Conservation (phyloP, 176 grass and related monocot genomes). For the Carex parvula region DNA sequence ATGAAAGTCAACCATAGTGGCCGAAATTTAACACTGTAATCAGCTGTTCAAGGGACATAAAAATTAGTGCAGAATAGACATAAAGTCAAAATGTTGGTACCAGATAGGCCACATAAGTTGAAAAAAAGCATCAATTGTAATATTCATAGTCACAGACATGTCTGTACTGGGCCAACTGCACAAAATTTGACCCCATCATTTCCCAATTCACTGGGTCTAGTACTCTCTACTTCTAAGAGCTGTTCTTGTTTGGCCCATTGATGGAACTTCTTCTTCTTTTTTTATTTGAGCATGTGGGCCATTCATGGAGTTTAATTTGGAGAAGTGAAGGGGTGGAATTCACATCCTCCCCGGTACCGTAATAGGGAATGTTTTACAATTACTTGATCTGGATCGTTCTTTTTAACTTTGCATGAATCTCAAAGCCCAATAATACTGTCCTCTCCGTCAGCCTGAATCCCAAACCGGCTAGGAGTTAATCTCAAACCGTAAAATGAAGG, state of each 20-base stretch:
- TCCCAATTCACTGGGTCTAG: background rate
- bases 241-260: background rate
- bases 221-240: background rate
- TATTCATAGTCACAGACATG: background rate
- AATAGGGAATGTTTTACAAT: no score
- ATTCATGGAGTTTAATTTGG: background rate
- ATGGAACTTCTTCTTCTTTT: background rate
- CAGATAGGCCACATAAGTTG: background rate
- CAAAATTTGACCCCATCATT: background rate
- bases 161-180: background rate
- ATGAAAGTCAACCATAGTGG: background rate
- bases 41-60: background rate
- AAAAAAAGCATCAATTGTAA: background rate
- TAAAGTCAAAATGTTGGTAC: background rate
- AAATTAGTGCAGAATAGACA: background rate
- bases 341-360: no score
- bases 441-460: no score
- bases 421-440: no score
- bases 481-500: no score
- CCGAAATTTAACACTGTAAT: background rate
- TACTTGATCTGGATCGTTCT: no score
- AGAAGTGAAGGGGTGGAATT: background rate
- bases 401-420: no score
- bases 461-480: no score
- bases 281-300: background rate